Base-by-base conservation (phyloP, 2,329 filamentous ascomycete genomes). In the Tolypocladium paradoxum region DNA sequence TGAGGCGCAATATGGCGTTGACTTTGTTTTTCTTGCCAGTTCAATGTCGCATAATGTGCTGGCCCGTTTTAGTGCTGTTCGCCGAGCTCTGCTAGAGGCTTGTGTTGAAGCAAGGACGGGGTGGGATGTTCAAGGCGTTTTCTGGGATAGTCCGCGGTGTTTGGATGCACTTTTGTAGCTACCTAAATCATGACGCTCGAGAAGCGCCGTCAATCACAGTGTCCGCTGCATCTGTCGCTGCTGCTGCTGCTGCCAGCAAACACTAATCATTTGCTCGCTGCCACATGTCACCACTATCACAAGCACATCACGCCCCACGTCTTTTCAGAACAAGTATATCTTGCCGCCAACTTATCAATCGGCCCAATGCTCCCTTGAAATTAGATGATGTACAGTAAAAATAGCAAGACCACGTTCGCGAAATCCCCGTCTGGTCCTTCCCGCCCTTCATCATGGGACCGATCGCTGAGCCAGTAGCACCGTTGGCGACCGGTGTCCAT, bases 301-400 rank as follows among this genome's bases (percentile, higher is more conserved):
- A 29, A 2, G 18, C 43, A 47, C 43, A 7, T 31, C 9, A 47
- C 43, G 27, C 27, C 33, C 43, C 40, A n/a, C 6, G 20, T 49
- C 31, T 27, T 38, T 48, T 33, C 24, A 53, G 52, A 56, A 59
- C 35, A 55, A 51, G 33, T 54, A 54, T 53, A 48, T 50, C 56
- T 57, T 55, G 55, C 53, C 46, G 45, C 48, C 48, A 56, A 49
- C 50, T 53, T 43, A 52, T 52, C n/a, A 49, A 51, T 50, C 52
- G 51, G 48, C 53, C 54, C 52, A 50, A 50, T 54, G 52, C 53
- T 53, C 54, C 59, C 36, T 36, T 29, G 35, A 53, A 57, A 60
- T 58, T 61, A 62, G 56, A 62, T 61, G 57, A 57, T 61, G 57
- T 62, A 62, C 60, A 62, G 50, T 56, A 57, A 58, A 52, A 55